Evolutionary conservation across 1,139 yeast genomes (phyloP), one percentile per base, ranked within the genome.

Genomic region (Saccharomycopsis hybrid): DNA sequence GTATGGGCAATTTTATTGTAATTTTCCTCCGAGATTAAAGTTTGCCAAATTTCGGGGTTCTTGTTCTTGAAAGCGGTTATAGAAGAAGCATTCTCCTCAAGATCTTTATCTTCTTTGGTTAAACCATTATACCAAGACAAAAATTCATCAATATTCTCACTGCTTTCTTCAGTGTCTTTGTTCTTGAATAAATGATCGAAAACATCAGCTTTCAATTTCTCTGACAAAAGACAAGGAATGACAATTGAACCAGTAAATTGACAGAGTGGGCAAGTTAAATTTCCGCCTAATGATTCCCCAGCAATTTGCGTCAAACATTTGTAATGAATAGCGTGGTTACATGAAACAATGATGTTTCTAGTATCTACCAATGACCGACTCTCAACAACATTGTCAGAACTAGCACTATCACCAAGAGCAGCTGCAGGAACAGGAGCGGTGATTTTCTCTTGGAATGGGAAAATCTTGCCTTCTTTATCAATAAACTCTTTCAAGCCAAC

Each of bases 321-420:
- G 55, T 67, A 72, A 62, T 84, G 94, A 67, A 83, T 74, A 7
- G 79, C 80, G 64, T 84, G 94, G 27, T 85, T 82, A 67, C 92
- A 84, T 2, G 86, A 79, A 2, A 77, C 68, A 18, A 75, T 66
- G 3, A 78, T 80, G 39, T 66, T 53, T 7, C 65, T 63, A 29
- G 65, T 36, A 33, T 43, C 33, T 40, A 28, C 30, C 13, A 28
- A 29, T 40, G 31, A 33, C 18, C 18, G 18, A 18, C 18, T 18
- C 18, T 18, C 18, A 18, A 18, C 18, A 18, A 18, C 18, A 18
- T 18, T 18, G 18, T 18, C 18, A 18, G 18, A 18, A 18, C 18
- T 18, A 18, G 18, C 18, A 18, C 18, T 18, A 18, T 18, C 18
- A 18, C 18, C 18, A 18, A 18, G 18, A 18, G 18, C 18, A 18